A percentile compares a stretch with the other conserved stretches of the same genome.
These are phyloP conservation scores for Trametes gibbosa DNA, from an alignment of 768 basidiomycete genomes.

Conservation along the genomic window DNA sequence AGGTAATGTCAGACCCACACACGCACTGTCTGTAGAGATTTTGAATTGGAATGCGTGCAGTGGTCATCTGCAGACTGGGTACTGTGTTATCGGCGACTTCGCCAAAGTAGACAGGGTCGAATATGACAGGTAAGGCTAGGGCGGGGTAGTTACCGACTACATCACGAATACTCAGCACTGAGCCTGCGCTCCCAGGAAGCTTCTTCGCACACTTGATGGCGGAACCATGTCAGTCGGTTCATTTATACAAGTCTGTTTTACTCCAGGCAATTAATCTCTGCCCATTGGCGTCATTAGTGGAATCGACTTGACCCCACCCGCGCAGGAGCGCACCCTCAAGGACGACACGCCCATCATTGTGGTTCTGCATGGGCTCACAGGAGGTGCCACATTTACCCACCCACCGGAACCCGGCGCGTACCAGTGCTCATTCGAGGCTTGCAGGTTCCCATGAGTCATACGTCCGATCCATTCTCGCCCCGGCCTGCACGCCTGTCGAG, in stretches of 20 bases:
- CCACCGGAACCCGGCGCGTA: neutral
- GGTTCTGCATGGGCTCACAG: slow-evolving; percentile 48
- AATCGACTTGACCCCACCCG: slow-evolving; percentile 59
- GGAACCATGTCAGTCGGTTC: slow-evolving; percentile 55
- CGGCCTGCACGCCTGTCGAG: slow-evolving; percentile 63
- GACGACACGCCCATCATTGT: slow-evolving; percentile 52
- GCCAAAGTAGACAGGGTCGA: slow-evolving; percentile 51
- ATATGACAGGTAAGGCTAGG: slow-evolving; percentile 48
- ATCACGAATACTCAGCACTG: neutral
- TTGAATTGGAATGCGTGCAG: slow-evolving; percentile 29
- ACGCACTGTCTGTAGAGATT: neutral
- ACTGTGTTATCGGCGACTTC: slow-evolving; percentile 60
- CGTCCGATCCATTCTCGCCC: slow-evolving; percentile 76
- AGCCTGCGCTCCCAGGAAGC: slow-evolving; percentile 36
- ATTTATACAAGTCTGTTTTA: neutral
- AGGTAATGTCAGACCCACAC: slow-evolving; percentile 19
- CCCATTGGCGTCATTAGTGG: slow-evolving; percentile 39
- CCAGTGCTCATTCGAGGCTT: slow-evolving; percentile 1
- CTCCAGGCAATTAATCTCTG: neutral
- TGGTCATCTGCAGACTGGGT: slow-evolving; percentile 64
- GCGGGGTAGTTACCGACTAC: neutral
- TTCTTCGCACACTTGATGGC: slow-evolving; percentile 53
- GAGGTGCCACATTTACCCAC: slow-evolving; percentile 31
- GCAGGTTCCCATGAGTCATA: slow-evolving; percentile 88
- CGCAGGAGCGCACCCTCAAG: slow-evolving; percentile 25